Evolutionary conservation across 345 rosid genomes (phyloP), one percentile per base, ranked within the genome.

Genomic region (Fremontodendron californicum): DNA sequence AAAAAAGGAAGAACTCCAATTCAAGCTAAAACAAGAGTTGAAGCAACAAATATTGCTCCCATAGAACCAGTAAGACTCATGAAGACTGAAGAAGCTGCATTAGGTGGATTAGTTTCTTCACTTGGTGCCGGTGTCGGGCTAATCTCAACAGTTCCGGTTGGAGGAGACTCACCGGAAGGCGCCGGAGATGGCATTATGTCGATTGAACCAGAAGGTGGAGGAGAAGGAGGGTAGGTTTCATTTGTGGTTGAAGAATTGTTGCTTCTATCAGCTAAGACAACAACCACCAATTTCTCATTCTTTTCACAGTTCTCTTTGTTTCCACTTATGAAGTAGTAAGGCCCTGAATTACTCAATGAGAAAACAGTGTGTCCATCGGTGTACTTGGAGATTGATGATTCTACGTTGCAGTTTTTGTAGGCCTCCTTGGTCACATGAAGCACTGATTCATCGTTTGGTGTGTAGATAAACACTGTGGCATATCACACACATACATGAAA

Each of bases 311-410:
- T 79, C 19, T 90, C 90, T 82, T 83, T 84, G 81, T 85, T 89
- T 65, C 98, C 97, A 35, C 94, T 94, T 74, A 91, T 91, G 91
- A 92, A 94, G 71, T 91, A 82, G 84, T 70, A 77, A 27, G 92
- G 84, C 3, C 98, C 97, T 0, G 93, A 91, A 3, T 49, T 82
- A 35, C 79, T 87, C 80, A 94, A 80, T 10, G 81, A 78, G 88
- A 89, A 73, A 65, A 88, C 82, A 5, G 92, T 88, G 87, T 85
- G 90, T 19, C 91, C 96, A 27, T 87, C 89, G 0, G 74, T 46
- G 81, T 70, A 85, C 31, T 84, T 79, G 7, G 83, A 82, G 0
- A 81, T 61, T 6, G 89, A 87, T 5, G 83, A 40, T 6, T 78
- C 84, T 1, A 89, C 84, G 62, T 23, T 85, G 87, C 98, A 94